Conservation (phyloP, 805 yeast genomes). For the Metschnikowia lochheadii region DNA sequence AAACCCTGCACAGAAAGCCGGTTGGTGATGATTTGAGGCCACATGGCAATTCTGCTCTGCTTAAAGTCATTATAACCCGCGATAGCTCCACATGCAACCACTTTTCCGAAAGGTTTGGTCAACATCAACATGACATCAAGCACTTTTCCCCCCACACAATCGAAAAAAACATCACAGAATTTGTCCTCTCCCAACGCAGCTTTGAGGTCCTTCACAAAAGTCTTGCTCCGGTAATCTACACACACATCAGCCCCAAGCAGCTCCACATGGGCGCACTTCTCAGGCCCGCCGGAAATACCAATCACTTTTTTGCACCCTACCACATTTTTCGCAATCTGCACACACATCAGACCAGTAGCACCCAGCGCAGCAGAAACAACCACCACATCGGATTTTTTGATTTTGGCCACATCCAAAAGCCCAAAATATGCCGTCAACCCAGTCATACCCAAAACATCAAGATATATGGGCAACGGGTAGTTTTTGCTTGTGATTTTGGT, state of each 20-base stretch:
- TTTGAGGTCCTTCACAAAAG: slow-evolving; percentile 1
- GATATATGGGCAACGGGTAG: slow-evolving; percentile 6
- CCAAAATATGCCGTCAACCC: slow-evolving; percentile 60
- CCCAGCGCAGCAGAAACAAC: slow-evolving; percentile 66
- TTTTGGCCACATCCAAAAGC: slow-evolving; percentile 43
- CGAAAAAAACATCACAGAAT: slow-evolving; percentile 21
- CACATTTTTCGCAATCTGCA: slow-evolving; percentile 52
- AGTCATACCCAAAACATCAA: slow-evolving; percentile 52
- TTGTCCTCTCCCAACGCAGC: slow-evolving; percentile 3
- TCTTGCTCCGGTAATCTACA: slow-evolving; percentile 41
- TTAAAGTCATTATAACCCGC: slow-evolving; percentile 50
- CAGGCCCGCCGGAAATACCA: slow-evolving; percentile 59
- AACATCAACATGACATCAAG: slow-evolving; percentile 18
- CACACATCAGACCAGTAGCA: slow-evolving; percentile 58
- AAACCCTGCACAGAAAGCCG: slow-evolving; percentile 27
- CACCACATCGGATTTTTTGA: slow-evolving; percentile 42
- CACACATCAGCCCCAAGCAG: slow-evolving; percentile 49
- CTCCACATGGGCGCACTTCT: slow-evolving; percentile 50
- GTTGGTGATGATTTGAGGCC: slow-evolving; percentile 42
- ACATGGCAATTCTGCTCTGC: slow-evolving; percentile 35
- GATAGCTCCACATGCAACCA: slow-evolving; percentile 61
- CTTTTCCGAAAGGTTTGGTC: slow-evolving; percentile 28
- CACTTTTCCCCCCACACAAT: slow-evolving; percentile 24
- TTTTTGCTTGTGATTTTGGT: slow-evolving; percentile 18
- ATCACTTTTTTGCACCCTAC: slow-evolving; percentile 51